Conservation (phyloP, 257 asterid genomes). For the Plantago elongata region DNA sequence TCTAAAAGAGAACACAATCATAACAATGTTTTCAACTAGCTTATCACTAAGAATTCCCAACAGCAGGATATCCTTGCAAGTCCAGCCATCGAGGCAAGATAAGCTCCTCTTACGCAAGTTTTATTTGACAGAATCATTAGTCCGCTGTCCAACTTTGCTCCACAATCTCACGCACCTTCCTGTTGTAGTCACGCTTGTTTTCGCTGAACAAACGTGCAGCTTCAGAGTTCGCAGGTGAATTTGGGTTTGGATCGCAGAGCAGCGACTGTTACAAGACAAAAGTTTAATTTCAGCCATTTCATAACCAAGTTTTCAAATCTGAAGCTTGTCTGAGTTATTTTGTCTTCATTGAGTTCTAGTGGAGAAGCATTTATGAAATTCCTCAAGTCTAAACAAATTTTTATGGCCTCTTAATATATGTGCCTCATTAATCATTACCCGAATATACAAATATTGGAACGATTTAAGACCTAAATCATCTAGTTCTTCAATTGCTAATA, state of each 20-base stretch:
- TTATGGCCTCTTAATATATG: no score
- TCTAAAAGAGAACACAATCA: slow-evolving; percentile 25
- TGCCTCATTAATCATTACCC: no score
- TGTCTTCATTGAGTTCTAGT: no score
- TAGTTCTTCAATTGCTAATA: no score
- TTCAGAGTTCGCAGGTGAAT: slow-evolving; percentile 91
- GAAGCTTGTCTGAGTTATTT: no score
- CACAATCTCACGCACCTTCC: slow-evolving; percentile 84
- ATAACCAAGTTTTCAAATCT: no score
- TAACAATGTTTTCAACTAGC: slow-evolving; percentile 27
- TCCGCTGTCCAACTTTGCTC: slow-evolving; percentile 98
- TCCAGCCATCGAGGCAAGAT: slow-evolving; percentile 13
- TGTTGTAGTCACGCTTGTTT: slow-evolving; percentile 86
- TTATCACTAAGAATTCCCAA: slow-evolving; percentile 28
- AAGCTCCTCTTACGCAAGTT: slow-evolving; percentile 13
- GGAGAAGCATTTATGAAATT: no score
- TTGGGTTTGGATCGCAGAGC: slow-evolving; percentile 87
- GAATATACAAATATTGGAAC: no score
- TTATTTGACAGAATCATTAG: slow-evolving; percentile 24
- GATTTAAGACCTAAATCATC: no score
- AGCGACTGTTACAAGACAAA: slow-evolving; percentile 45
- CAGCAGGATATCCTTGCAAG: slow-evolving; percentile 27
- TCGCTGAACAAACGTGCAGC: slow-evolving; percentile 89
- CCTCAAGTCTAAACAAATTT: no score
- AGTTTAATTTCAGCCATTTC: no score